phyloP scores from a whole-genome alignment of 2,329 filamentous ascomycete species.

The Clathrospora elynae region DNA sequence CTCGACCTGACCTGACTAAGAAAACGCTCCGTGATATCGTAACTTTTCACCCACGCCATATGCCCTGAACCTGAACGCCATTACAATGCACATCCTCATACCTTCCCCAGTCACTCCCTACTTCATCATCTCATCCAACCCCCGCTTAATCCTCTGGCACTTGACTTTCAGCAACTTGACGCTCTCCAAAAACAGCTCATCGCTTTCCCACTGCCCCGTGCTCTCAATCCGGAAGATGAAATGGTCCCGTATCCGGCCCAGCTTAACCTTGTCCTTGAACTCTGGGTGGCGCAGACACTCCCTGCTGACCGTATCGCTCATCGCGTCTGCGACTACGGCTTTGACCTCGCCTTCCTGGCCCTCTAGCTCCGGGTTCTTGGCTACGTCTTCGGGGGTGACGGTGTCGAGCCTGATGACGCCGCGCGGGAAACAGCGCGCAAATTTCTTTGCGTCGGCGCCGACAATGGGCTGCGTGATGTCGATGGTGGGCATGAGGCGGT shows the following conservation, averaged over 20 bases:
- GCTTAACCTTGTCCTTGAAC: constrained; percentile 93
- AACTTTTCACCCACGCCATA: constrained; percentile 22
- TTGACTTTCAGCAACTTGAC: constrained; percentile 85
- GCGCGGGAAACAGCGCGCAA: constrained; percentile 82
- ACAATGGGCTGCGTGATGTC: constrained; percentile 81
- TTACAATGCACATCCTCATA: constrained; percentile 26
- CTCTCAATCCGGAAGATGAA: constrained; percentile 98
- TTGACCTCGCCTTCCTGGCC: constrained; percentile 79
- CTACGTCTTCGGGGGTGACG: constrained; percentile 70
- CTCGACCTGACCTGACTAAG: too few species aligned
- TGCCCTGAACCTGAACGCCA: constrained; percentile 28
- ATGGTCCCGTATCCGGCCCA: constrained; percentile 88
- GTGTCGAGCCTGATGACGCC: constrained; percentile 84
- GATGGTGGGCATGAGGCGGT: constrained; percentile 88
- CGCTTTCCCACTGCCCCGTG: constrained; percentile 91
- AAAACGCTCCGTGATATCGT: constrained; percentile 27
- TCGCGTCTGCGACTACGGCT: constrained; percentile 84
- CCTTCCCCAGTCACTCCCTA: constrained; percentile 8
- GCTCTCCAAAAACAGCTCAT: constrained; percentile 89
- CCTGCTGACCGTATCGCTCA: constrained; percentile 93
- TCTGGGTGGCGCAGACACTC: constrained; percentile 91
- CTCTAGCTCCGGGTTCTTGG: constrained; percentile 66
- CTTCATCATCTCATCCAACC: constrained; percentile 59
- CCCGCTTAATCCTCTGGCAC: constrained; percentile 73
- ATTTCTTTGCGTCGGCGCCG: constrained; percentile 85